phyloP scores from a whole-genome alignment of 495 filamentous ascomycete genomes.

The Trichoderma reesei region DNA sequence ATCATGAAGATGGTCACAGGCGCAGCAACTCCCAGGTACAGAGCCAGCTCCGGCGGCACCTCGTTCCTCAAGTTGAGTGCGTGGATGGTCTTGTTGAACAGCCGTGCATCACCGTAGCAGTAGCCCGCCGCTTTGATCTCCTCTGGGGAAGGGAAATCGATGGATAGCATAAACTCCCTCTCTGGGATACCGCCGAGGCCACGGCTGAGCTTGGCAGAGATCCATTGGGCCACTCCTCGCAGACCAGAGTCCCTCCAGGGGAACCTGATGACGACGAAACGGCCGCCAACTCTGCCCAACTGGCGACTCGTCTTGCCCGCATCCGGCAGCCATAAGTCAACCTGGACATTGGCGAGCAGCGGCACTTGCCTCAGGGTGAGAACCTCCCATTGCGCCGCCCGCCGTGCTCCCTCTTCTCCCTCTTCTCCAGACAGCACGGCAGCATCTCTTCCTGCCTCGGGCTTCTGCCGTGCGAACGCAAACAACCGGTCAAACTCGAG shows the following conservation, averaged over 20 bases:
- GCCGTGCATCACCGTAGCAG: slow-evolving; percentile 50
- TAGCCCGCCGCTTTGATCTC: slow-evolving; percentile 48
- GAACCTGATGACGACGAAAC: slow-evolving; percentile 51
- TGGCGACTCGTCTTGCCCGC: slow-evolving; percentile 36
- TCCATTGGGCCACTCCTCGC: slow-evolving; percentile 28
- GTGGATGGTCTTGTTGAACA: slow-evolving; percentile 68
- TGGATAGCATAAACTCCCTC: slow-evolving; percentile 53
- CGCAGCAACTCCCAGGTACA: slow-evolving; percentile 54
- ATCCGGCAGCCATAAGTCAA: slow-evolving; percentile 75
- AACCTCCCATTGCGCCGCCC: slow-evolving; percentile 68
- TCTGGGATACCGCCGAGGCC: slow-evolving; percentile 34
- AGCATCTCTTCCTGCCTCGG: slow-evolving; percentile 26
- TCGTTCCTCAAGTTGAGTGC: slow-evolving; percentile 51
- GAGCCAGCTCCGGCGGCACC: slow-evolving; percentile 40
- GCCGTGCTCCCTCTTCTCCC: slow-evolving; percentile 31
- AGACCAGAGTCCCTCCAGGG: slow-evolving; percentile 42
- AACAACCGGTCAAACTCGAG: slow-evolving; percentile 79
- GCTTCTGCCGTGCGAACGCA: slow-evolving; percentile 64
- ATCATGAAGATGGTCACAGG: slow-evolving; percentile 64
- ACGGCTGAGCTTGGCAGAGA: slow-evolving; percentile 35
- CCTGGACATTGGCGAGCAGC: slow-evolving; percentile 58
- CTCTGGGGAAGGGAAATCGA: slow-evolving; percentile 46
- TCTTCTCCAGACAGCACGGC: slow-evolving; percentile 16
- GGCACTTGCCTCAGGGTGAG: slow-evolving; percentile 72
- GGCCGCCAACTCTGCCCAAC: slow-evolving; percentile 38